Evolutionary conservation across 805 yeast species (phyloP), one percentile per base, ranked within the genome.

Genomic region (Ogataea dorogensis): DNA sequence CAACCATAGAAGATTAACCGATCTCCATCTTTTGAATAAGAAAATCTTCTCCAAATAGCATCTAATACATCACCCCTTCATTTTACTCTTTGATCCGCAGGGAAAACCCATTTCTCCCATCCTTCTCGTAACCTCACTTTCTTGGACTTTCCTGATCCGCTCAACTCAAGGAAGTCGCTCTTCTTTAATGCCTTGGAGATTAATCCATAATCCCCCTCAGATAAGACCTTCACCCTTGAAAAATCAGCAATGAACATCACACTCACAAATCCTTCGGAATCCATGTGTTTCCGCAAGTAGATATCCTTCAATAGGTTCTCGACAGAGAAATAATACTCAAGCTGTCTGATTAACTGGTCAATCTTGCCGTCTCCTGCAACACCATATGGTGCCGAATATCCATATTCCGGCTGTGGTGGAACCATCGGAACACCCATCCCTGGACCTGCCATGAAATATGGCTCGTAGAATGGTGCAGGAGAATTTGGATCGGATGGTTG

Each of bases 241-340:
- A 87, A 87, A 38, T 68, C 65, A 39, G 81, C 74, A 44, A 86
- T 70, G 37, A 77, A 65, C 13, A 59, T 51, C 39, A 85, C 59
- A 19, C 73, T 71, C 31, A 87, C 74, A 70, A 77, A 79, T 12
- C 96, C 96, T 44, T 77, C 70, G 23, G 70, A 44, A 60, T 77
- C 71, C 91, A 89, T 83, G 50, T 83, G 83, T 41, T 75, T 72
- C 59, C 95, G 75, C 60, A 91, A 69, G 60, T 65, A 91, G 31
- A 78, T 62, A 65, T 91, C 98, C 59, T 86, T 84, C 55, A 81
- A 68, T 58, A 91, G 70, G 64, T 91, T 91, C 49, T 86, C 96
- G 38, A 80, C 70, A 18, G 94, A 81, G 61, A 91, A 85, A 61
- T 91, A 91, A 67, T 89, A 91, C 56, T 82, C 86, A 33, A 89